Evolutionary conservation across 2,329 filamentous ascomycete genomes (phyloP).

Genomic region (Spiromastix sp.): DNA sequence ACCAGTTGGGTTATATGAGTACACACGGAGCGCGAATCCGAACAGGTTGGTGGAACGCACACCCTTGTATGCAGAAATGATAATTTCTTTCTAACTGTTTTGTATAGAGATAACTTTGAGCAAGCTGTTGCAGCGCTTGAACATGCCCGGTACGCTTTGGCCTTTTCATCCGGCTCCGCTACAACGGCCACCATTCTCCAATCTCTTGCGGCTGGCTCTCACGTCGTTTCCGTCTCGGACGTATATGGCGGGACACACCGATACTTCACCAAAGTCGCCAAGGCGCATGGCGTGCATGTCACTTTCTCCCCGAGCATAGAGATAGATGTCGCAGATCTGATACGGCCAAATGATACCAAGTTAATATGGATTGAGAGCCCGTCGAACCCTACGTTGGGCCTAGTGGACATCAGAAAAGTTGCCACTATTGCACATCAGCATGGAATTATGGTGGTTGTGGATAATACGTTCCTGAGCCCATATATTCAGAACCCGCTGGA

Average conservation of each 20-base stretch:
- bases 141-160: constrained; percentile 82
- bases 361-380: constrained; percentile 96
- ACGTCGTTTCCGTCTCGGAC: constrained; percentile 93
- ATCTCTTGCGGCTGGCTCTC: constrained; percentile 78
- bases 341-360: constrained; percentile 71
- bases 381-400: constrained; percentile 83
- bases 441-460: constrained; percentile 91
- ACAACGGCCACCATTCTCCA: constrained; percentile 90
- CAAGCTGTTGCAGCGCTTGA: constrained; percentile 82
- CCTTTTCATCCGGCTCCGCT: constrained; percentile 88
- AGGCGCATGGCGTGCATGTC: constrained; percentile 85
- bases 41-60: constrained; percentile 49
- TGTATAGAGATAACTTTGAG: constrained; percentile 73
- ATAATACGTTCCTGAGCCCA: constrained; percentile 96
- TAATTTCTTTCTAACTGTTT: constrained; percentile 5
- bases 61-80: background rate
- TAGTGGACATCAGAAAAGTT: constrained; percentile 87
- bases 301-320: constrained; percentile 93
- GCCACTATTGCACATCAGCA: constrained; percentile 73
- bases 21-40: constrained; percentile 85
- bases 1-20: constrained; percentile 84
- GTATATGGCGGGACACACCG: constrained; percentile 97
- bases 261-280: constrained; percentile 97
- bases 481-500: constrained; percentile 95
- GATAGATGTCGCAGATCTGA: constrained; percentile 72